Base-by-base conservation (phyloP, 257 asterid genomes). In the Solanum virginianum region DNA sequence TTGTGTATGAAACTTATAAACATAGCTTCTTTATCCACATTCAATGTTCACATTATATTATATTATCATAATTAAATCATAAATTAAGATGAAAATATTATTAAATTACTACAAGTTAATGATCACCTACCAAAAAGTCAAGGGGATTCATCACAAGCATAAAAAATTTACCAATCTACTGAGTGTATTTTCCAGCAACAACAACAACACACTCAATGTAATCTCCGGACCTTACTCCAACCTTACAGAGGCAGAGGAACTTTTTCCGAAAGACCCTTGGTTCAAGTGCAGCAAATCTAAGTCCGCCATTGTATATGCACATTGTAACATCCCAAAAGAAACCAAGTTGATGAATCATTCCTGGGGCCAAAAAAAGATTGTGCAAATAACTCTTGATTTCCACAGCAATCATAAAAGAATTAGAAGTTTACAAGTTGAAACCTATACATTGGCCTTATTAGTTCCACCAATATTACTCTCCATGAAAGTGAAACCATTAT, bases 191-290 rank as follows among this genome's bases (percentile, higher is more conserved):
- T 51, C 55, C 55, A 51, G 1, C 17, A 36, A 4, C 65, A 20
- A 4, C 65, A 20, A 4, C 26, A 57, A 57, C 65, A 20, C 20
- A 59, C n/a, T 6, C 26, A 17, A 4, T 20, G 29, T 59, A 59
- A 59, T 59, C n/a, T 1, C 29, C 14, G n/a, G 10, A n/a, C 15
- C 66, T 43, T 59, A 59, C 6, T 24, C 29, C 8, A 20, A 9
- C 1, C 29, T 59, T 7, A 1, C 1, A 7, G 5, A 59, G 7
- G 6, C 14, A 10, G 0, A 56, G 7, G 2, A n/a, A 56, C 8
- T 56, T 56, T 56, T 0, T 10, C 3, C 51, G 12, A 6, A 18
- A 0, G 12, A 8, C 0, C 24, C 12, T 56, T 2, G 8, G 6
- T 22, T 56, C 63, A 56, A 56, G 63, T 56, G 24, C 24, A 56